A percentile compares a stretch with the other conserved stretches of the same genome.
These are phyloP conservation scores for Leucogyrophana mollusca DNA, from an alignment of 768 basidiomycete species.

Conservation along the genomic window DNA sequence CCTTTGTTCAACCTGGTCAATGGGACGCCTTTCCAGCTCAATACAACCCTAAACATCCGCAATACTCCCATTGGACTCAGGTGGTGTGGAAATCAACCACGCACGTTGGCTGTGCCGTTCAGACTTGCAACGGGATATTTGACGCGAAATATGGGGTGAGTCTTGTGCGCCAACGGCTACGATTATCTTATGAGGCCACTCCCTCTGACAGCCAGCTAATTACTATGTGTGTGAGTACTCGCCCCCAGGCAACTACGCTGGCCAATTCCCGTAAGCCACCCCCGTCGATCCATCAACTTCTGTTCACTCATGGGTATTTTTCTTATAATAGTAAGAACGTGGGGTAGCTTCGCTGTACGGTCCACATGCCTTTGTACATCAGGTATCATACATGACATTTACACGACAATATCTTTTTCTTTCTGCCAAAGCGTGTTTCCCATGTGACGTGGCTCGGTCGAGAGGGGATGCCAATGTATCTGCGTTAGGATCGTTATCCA, in stretches of 20 bases:
- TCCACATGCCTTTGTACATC: no score
- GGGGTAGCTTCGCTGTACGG: no score
- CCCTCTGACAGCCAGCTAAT: conserved; percentile 44
- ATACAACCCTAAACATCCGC: conserved; percentile 57
- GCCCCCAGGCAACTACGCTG: conserved; percentile 61
- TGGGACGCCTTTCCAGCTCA: conserved; percentile 34
- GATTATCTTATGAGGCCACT: conserved; percentile 4
- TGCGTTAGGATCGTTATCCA: no score
- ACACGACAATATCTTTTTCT: no score
- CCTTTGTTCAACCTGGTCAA: conserved; percentile 4
- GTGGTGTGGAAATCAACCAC: conserved; percentile 72
- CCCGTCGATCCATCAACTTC: no score
- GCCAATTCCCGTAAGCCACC: conserved; percentile 59
- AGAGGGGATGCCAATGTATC: no score
- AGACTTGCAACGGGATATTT: conserved; percentile 60
- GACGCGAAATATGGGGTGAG: conserved; percentile 51
- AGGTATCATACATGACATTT: no score
- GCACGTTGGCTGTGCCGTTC: conserved; percentile 62
- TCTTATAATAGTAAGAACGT: no score
- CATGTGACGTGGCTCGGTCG: no score
- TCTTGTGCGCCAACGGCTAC: conserved; percentile 6
- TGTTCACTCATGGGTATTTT: no score
- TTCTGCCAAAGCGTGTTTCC: no score
- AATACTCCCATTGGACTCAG: conserved; percentile 72
- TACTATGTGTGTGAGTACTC: conserved; percentile 73